phyloP scores from a whole-genome alignment of 2,329 filamentous ascomycete species.

The Claviceps monticola region DNA sequence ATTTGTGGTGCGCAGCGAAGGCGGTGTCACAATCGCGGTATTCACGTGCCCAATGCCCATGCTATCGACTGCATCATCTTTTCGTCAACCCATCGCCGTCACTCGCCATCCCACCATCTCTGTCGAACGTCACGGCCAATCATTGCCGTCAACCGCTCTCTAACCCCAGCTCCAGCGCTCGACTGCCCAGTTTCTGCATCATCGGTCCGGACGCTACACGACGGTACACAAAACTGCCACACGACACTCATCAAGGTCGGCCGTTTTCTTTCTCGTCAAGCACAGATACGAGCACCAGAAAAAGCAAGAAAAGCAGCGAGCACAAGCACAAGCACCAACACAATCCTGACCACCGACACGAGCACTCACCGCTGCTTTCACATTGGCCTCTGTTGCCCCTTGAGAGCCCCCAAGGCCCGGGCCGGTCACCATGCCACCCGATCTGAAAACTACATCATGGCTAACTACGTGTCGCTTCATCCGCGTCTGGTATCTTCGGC shows the following conservation, averaged over 20 bases:
- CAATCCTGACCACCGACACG: not conserved
- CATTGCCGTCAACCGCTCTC: not conserved
- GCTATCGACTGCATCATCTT: not conserved
- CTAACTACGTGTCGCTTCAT: constrained; percentile 18
- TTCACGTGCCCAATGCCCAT: too few species aligned
- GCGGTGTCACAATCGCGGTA: too few species aligned
- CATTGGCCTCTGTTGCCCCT: not conserved
- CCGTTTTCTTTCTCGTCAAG: not conserved
- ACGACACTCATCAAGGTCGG: not conserved
- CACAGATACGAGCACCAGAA: not conserved
- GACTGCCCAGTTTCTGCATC: not conserved
- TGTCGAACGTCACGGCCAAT: not conserved
- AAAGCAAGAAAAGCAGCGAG: too few species aligned
- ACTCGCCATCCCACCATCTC: not conserved
- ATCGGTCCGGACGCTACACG: not conserved
- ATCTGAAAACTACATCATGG: constrained; percentile 18
- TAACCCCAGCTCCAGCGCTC: not conserved
- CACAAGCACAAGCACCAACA: too few species aligned
- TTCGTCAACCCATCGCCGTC: not conserved
- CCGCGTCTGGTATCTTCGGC: constrained; percentile 17
- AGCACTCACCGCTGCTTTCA: constrained; percentile 1
- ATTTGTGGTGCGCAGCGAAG: too few species aligned
- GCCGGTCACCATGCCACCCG: constrained; percentile 14
- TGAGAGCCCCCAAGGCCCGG: not conserved
- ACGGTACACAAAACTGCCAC: not conserved